Base-by-base conservation (phyloP, 441 rosid genomes). In the Macaranga tanarius region DNA sequence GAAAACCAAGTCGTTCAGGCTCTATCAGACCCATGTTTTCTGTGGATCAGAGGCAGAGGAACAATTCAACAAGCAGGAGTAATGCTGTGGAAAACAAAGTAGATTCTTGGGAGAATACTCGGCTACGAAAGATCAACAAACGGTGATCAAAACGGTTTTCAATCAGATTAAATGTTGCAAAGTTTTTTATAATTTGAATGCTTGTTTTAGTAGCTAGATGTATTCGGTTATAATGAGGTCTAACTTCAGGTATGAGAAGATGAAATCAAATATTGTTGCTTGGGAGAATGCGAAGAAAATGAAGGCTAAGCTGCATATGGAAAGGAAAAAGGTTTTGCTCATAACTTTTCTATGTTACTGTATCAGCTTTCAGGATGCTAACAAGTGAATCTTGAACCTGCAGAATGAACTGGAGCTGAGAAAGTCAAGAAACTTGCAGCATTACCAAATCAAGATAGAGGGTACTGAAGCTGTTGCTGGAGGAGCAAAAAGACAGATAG, bases 201-300 rank as follows among this genome's bases (percentile, higher is more conserved):
- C 7, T 34, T 5, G 38, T 34, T 34, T 34, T 34, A 34, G 6
- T 34, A 34, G 38, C 38, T 2, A 34, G 34, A 34, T 34, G 6
- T 5, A 26, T 55, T 42, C 47, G 71, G 23, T 17, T 45, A 11
- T 67, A 54, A 52, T 44, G 31, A 62, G 31, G 44, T 34, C n/a
- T 42, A 63, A 26, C 62, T 65, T 74, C 86, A 93, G 93, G 95
- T 82, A 78, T 62, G 93, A 89, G 81, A 88, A 84, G 62, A 70
- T 77, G 82, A 89, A 81, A 73, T 75, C 87, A 50, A 75, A 84
- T n/a, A 84, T 91, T 75, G 69, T 86, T 75, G 82, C 72, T 2
- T 89, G 96, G 98, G 91, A 90, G 86, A 84, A 85, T 16, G 87
- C 86, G 48, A 90, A 81, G 86, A 91, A 89, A 77, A 71, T 70